These are phyloP conservation scores for Epichloe bromicola DNA, from an alignment of 2,329 filamentous ascomycete genomes.

Conservation along the genomic window DNA sequence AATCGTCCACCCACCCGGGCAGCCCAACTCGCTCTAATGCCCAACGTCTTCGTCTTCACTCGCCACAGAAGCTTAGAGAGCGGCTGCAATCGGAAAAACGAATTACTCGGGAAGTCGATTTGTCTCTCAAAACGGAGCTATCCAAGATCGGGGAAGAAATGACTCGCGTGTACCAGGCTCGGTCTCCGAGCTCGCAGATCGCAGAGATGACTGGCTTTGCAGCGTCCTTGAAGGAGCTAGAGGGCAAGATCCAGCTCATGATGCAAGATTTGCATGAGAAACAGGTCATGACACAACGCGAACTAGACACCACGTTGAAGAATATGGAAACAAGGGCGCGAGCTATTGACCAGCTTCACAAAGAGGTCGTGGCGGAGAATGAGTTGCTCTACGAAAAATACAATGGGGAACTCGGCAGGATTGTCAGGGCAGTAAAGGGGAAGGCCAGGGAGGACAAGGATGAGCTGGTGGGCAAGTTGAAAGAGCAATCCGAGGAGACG, in stretches of 20 bases:
- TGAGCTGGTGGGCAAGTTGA: conserved; percentile 58
- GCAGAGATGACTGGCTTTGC: conserved; percentile 17
- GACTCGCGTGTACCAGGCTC: conserved; percentile 35
- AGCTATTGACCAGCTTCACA: conserved; percentile 78
- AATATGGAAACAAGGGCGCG: conserved; percentile 67
- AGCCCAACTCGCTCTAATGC: conserved; percentile 21
- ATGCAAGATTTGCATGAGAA: conserved; percentile 46
- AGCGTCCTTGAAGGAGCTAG: conserved; percentile 50
- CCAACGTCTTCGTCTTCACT: conserved; percentile 53
- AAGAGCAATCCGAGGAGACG: conserved; percentile 64
- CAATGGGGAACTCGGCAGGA: conserved; percentile 78
- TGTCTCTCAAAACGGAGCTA: conserved; percentile 60
- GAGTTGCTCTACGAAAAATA: conserved; percentile 86
- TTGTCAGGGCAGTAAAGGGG: conserved; percentile 60
- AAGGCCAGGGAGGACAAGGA: conserved; percentile 67
- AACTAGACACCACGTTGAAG: conserved; percentile 58
- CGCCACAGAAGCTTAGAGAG: conserved; percentile 66
- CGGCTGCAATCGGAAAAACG: conserved; percentile 72
- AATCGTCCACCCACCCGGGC: conserved; percentile 12
- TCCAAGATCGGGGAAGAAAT: conserved; percentile 72
- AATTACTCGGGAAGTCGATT: conserved; percentile 56
- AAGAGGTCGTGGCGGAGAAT: conserved; percentile 79
- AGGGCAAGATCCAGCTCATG: conserved; percentile 49
- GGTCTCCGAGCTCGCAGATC: conserved; percentile 13
- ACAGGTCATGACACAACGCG: conserved; percentile 51